A percentile compares a stretch with the other conserved stretches of the same genome.
phyloP scores from a whole-genome alignment of 2,329 filamentous ascomycete species.

The Botryosphaeria dothidea region DNA sequence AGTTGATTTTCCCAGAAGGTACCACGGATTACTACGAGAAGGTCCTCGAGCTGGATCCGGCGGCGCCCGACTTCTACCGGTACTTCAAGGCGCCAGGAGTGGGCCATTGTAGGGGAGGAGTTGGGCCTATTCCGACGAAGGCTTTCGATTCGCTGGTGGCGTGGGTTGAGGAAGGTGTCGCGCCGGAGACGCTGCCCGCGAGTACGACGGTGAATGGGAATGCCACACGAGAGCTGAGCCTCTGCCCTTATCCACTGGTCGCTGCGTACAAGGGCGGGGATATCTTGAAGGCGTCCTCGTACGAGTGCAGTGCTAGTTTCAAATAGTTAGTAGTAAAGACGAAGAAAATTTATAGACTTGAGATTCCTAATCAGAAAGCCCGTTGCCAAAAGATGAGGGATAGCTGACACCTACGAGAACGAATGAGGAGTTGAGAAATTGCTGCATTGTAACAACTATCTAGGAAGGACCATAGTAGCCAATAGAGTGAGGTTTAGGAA shows the following conservation, averaged over 20 bases:
- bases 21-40: constrained; percentile 5
- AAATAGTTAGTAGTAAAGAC: not conserved
- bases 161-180: constrained; percentile 19
- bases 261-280: not conserved
- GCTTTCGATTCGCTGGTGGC: constrained; percentile 4
- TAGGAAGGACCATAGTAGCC: too few species aligned
- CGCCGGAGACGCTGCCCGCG: constrained; percentile 10
- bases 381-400: too few species aligned
- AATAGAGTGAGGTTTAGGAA: too few species aligned
- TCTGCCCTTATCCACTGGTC: constrained; percentile 2
- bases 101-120: constrained; percentile 18
- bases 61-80: constrained; percentile 21
- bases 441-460: too few species aligned
- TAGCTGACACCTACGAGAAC: too few species aligned
- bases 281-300: not conserved
- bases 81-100: constrained; percentile 22
- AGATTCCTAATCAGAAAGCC: too few species aligned
- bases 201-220: not conserved
- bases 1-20: constrained; percentile 2
- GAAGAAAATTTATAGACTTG: too few species aligned
- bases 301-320: not conserved
- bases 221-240: not conserved
- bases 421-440: too few species aligned
- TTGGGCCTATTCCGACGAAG: not conserved
- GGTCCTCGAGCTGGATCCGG: constrained; percentile 9